These are phyloP conservation scores for Parachaetomium inaequale DNA, from an alignment of 495 filamentous ascomycete species.

Conservation along the genomic window DNA sequence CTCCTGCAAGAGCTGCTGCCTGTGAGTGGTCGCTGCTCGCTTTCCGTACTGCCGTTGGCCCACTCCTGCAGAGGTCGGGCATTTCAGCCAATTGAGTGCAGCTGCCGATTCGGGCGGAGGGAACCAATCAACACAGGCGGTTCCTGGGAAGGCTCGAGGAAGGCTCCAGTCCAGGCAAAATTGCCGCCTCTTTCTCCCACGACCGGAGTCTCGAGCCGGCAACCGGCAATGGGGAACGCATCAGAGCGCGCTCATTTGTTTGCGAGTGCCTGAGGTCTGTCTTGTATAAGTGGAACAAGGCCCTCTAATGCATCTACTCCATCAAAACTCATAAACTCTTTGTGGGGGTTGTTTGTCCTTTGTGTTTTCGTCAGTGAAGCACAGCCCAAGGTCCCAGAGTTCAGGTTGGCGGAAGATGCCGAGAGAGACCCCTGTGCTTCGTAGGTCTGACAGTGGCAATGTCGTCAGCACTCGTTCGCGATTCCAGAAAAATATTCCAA, in stretches of 20 bases:
- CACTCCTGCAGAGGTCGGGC: constrained; percentile 6
- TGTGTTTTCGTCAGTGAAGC: no score
- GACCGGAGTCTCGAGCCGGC: no score
- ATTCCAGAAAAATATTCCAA: not conserved
- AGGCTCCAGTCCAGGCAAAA: not conserved
- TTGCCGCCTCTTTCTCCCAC: no score
- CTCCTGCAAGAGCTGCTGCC: not conserved
- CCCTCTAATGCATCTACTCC: no score
- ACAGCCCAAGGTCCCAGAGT: no score
- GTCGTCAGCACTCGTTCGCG: constrained; percentile 11
- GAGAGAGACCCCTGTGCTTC: not conserved
- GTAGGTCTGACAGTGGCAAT: constrained; percentile 10
- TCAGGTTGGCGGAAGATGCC: not conserved
- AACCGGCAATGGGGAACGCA: no score
- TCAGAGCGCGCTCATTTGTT: no score
- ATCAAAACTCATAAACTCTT: no score
- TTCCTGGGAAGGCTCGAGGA: not conserved
- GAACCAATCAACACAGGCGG: constrained; percentile 23
- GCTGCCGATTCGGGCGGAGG: constrained; percentile 26
- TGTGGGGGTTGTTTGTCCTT: no score
- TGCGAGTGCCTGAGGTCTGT: no score
- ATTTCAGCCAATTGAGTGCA: constrained; percentile 22
- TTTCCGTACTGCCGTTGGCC: constrained; percentile 18
- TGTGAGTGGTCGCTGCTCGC: not conserved
- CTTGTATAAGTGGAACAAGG: no score